phyloP scores from a whole-genome alignment of 495 filamentous ascomycete species.

The Aspergillus panamensis region DNA sequence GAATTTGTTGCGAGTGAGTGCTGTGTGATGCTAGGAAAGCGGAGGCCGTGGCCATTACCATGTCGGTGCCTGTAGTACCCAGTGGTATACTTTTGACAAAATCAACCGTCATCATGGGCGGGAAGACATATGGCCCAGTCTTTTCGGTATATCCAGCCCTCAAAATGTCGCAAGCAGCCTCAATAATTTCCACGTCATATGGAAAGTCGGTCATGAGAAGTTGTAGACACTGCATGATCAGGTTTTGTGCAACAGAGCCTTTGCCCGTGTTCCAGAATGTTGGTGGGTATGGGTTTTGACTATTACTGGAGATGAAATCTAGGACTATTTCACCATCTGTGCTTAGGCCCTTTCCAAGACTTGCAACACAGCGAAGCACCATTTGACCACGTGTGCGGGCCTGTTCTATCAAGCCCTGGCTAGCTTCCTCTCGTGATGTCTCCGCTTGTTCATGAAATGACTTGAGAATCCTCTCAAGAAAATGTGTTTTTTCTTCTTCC shows the following conservation, averaged over 20 bases:
- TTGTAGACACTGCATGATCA: constrained; percentile 54
- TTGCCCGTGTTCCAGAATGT: constrained; percentile 59
- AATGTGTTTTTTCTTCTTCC: constrained; percentile 58
- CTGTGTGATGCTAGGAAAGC: constrained; percentile 62
- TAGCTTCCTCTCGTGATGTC: constrained; percentile 35
- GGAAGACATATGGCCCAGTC: constrained; percentile 75
- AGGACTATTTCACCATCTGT: constrained; percentile 65
- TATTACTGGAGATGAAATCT: constrained; percentile 53
- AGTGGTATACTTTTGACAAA: constrained; percentile 63
- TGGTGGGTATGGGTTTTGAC: constrained; percentile 35
- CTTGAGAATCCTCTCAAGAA: constrained; percentile 60
- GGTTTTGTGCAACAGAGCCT: constrained; percentile 52
- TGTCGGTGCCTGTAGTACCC: constrained; percentile 65
- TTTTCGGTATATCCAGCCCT: constrained; percentile 77
- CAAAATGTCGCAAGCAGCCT: constrained; percentile 71
- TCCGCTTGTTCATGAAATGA: constrained; percentile 51
- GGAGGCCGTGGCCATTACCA: constrained; percentile 73
- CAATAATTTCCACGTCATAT: constrained; percentile 65
- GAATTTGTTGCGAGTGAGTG: constrained; percentile 53
- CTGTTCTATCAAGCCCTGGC: constrained; percentile 37
- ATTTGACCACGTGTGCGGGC: constrained; percentile 55
- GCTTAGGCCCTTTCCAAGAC: constrained; percentile 78
- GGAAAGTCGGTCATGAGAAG: constrained; percentile 52
- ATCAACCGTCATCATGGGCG: constrained; percentile 60
- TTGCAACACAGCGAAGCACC: constrained; percentile 68